These are phyloP conservation scores for Rhinocladiella mackenziei DNA, from an alignment of 2,329 filamentous ascomycete genomes.

Conservation along the genomic window DNA sequence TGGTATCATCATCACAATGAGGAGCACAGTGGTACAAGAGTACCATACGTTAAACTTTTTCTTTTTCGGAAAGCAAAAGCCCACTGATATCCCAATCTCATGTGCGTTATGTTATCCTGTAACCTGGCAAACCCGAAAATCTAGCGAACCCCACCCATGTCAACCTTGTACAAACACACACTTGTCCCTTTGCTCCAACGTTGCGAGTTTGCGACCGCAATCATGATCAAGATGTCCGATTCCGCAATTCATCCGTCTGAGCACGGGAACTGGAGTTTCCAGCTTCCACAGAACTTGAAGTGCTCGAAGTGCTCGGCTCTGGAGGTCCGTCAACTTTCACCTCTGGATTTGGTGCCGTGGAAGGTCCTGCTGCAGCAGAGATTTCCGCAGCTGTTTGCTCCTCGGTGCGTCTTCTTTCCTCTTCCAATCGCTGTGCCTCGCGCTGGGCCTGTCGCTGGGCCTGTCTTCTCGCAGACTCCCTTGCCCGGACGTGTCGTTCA, in stretches of 20 bases:
- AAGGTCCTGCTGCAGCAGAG: background rate
- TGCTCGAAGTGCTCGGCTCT: background rate
- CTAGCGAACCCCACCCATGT: no score
- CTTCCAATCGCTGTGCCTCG: slow-evolving; percentile 24
- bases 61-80: no score
- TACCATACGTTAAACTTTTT: no score
- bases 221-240: background rate
- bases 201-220: no score
- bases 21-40: no score
- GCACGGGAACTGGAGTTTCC: background rate
- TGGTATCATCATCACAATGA: no score
- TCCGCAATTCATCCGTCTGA: background rate
- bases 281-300: background rate
- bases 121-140: no score
- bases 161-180: no score
- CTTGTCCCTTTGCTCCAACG: no score
- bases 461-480: slow-evolving; percentile 47
- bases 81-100: no score
- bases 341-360: background rate
- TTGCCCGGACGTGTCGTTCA: slow-evolving; percentile 56
- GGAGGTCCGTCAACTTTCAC: background rate
- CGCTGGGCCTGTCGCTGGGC: no score
- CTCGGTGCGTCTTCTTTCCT: slow-evolving; percentile 23
- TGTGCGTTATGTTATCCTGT: no score
- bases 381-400: slow-evolving; percentile 10